Evolutionary conservation across 345 rosid species (phyloP).

Genomic region (Eucalyptus cladocalyx): DNA sequence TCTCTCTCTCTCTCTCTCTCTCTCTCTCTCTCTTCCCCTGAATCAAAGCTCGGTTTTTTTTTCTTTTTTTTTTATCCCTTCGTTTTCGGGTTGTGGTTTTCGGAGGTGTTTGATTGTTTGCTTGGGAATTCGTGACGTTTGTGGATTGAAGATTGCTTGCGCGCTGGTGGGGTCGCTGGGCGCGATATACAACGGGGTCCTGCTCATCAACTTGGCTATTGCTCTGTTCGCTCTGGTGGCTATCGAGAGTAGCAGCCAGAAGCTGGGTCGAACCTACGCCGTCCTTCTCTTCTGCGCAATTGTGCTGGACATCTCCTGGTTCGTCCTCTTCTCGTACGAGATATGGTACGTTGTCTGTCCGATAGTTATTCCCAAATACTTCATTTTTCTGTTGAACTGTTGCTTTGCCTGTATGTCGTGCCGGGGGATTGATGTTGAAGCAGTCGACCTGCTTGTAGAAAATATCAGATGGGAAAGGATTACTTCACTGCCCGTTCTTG

Average conservation of each 20-base stretch:
- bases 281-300: constrained; percentile 60
- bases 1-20: too few relatives aligned
- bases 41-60: not conserved
- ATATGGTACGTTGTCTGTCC: constrained; percentile 37
- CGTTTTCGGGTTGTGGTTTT: not conserved
- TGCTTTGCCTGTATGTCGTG: not conserved
- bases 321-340: constrained; percentile 50
- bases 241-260: constrained; percentile 79
- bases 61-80: not conserved
- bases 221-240: constrained; percentile 85
- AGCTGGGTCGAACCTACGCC: constrained; percentile 67
- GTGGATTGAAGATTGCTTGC: constrained; percentile 48
- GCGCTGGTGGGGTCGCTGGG: constrained; percentile 80
- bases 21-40: not conserved
- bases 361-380: not conserved
- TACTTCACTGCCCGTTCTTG: not conserved
- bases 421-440: not conserved
- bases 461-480: not conserved
- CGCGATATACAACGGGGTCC: constrained; percentile 75
- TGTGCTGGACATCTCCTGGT: constrained; percentile 62
- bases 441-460: not conserved
- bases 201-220: constrained; percentile 55
- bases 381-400: not conserved
- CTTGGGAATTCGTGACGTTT: not conserved
- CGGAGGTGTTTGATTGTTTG: not conserved